Percentiles rank a stretch among this genome's conserved stretches.
Conservation (phyloP, 2,329 filamentous ascomycete genomes). For the Stachybotrys elegans region DNA sequence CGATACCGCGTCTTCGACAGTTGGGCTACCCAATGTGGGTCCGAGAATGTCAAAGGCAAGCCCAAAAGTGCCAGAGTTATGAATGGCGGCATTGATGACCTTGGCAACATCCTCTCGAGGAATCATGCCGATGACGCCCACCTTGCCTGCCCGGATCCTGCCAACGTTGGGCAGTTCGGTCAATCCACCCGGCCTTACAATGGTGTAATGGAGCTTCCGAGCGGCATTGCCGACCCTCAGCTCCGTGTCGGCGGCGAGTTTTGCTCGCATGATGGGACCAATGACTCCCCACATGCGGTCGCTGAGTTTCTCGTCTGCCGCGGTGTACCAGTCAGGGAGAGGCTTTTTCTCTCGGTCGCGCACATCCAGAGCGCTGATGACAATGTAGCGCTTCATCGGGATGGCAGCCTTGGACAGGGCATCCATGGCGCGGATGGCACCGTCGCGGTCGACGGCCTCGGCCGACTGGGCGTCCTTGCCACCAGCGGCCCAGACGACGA, state of each 20-base stretch:
- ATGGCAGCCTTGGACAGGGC: slow-evolving; percentile 1
- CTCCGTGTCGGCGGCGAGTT: slow-evolving; percentile 1
- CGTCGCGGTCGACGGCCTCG: slow-evolving; percentile 3
- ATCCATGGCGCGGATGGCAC: slow-evolving; percentile 2
- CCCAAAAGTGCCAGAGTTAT: not conserved
- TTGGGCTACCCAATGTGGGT: not conserved
- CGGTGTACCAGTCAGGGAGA: slow-evolving; percentile 3
- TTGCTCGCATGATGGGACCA: slow-evolving; percentile 1
- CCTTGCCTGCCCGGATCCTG: not conserved
- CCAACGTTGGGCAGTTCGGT: not conserved
- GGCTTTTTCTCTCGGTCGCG: slow-evolving; percentile 3
- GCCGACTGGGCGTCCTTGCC: slow-evolving; percentile 3
- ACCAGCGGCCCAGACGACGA: slow-evolving; percentile 1
- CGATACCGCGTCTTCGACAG: not conserved
- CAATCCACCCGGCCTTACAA: slow-evolving; percentile 2
- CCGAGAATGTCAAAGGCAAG: slow-evolving; percentile 2
- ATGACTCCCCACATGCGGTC: slow-evolving; percentile 4
- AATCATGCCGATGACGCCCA: not conserved
- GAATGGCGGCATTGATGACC: not conserved
- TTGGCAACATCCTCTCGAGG: not conserved
- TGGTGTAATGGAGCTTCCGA: slow-evolving; percentile 2
- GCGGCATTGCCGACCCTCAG: not conserved
- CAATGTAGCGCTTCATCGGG: not conserved
- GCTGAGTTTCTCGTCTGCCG: slow-evolving; percentile 3
- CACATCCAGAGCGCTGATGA: slow-evolving; percentile 2